phyloP scores from a whole-genome alignment of 805 yeast genomes.

The Metschnikowia koreensis region DNA sequence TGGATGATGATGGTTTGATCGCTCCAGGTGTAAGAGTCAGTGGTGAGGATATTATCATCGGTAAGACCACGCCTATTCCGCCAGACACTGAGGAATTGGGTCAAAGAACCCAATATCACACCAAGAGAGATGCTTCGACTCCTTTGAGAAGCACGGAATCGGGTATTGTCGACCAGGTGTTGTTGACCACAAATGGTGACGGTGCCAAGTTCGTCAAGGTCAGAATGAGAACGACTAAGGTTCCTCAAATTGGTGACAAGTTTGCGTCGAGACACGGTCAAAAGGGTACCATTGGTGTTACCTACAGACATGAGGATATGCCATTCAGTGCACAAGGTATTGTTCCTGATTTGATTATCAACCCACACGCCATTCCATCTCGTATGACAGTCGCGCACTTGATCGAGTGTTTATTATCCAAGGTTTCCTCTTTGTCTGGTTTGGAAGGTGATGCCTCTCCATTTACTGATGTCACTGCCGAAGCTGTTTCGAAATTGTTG shows the following conservation, averaged over 20 bases:
- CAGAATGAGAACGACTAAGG: conserved; percentile 97
- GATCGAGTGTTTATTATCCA: conserved; percentile 94
- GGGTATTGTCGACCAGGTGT: conserved; percentile 97
- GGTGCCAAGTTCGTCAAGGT: conserved; percentile 97
- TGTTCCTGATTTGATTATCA: conserved; percentile 95
- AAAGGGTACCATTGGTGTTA: conserved; percentile 99
- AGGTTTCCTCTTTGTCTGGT: conserved; percentile 92
- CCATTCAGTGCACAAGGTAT: conserved; percentile 94
- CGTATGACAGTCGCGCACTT: conserved; percentile 99
- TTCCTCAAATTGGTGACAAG: conserved; percentile 99
- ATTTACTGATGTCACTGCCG: conserved; percentile 96
- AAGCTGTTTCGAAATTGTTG: conserved; percentile 86
- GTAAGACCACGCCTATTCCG: conserved; percentile 99
- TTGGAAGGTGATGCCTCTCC: conserved; percentile 99
- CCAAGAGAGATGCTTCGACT: conserved; percentile 98
- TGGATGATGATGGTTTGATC: conserved; percentile 97
- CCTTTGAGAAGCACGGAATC: conserved; percentile 95
- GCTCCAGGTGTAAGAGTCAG: conserved; percentile 98
- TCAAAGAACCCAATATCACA: conserved; percentile 96
- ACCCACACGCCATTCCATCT: conserved; percentile 99
- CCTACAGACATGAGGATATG: conserved; percentile 98
- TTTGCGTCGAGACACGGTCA: conserved; percentile 99
- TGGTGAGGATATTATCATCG: conserved; percentile 98
- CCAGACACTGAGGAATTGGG: conserved; percentile 98
- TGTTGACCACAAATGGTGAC: conserved; percentile 95